Base-by-base conservation (phyloP, 2,329 filamentous ascomycete species). In the Aspergillus novofumigatus region DNA sequence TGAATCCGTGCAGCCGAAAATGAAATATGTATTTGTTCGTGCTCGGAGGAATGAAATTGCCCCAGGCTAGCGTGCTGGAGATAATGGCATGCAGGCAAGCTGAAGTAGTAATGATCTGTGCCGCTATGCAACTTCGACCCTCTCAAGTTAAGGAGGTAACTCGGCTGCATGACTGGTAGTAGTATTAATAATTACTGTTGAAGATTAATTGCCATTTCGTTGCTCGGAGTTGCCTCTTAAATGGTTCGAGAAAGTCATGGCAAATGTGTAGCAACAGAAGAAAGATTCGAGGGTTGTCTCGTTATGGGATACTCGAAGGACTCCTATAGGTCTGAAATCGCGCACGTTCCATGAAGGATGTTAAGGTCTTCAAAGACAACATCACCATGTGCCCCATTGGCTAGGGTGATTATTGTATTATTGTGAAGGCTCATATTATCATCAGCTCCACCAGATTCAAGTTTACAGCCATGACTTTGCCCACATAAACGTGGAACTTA, bases 1-100 rank as follows among this genome's bases (percentile, higher is more conserved):
- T 41, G 54, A 61, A 69, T 70, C 69, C 67, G 69, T 72, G 70
- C 70, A 70, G 68, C 65, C 62, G 65, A 67, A 25, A 26, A 26
- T 26, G 25, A 26, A 60, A 69, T 70, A 72, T 67, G 69, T 68
- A 67, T 70, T 62, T 69, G 67, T 69, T 69, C 23, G n/a, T 28
- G 38, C 17, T 21, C 26, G 10, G 17, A 48, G 29, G 42, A 28
- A 49, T 25, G 20, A 54, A 21, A 41, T 38, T 51, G 5, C 26
- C 42, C 35, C 38, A 47, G 32, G 52, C 50, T 35, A 29, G 49
- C 55, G 35, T 11, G 52, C 52, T 48, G 21, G 21, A 17, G 28
- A 42, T 29, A 47, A 35, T 59, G 35, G 25, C 50, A 49, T 44
- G 48, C 21, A 38, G n/a, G 17, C 35, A 45, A 41, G 45, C 48